Base-by-base conservation (phyloP, 2,329 filamentous ascomycete genomes). In the Trichoderma aggressivum region DNA sequence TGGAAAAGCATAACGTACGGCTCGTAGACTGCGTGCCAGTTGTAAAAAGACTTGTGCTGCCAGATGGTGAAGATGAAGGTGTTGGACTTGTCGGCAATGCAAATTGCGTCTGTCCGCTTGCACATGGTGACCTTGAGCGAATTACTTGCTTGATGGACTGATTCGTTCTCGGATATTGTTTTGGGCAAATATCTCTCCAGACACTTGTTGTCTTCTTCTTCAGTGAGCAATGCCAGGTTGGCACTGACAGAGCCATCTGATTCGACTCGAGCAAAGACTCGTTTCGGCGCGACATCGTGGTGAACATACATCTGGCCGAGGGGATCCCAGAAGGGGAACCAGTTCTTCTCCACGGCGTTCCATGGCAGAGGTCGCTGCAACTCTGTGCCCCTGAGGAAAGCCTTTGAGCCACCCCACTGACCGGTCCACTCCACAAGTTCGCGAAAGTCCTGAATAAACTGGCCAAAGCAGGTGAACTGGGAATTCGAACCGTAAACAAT, bases 131-230 rank as follows among this genome's bases (percentile, higher is more conserved):
- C 78, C 1, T 82, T 78, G 0, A 90, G 80, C 2, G 86, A 87
- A 76, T 90, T 90, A 24, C 87, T 89, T 7, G 88, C 85, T 76
- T 90, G 88, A 74, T 90, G 88, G 34, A 89, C 83, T 0, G 82
- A 85, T 75, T 87, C 85, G 26, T 81, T 72, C 4, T 80, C 71
- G 0, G 75, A 72, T 0, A 75, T 74, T 0, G 82, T 66, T 14
- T 76, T 73, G 0, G 87, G 86, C 67, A 89, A 79, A 73, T 84
- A 84, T 43, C 77, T 82, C 2, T 73, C 76, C 69, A 88, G 75
- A 74, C 88, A 89, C 39, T 76, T 73, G 12, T 80, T 76, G 71
- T 89, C 88, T 1, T 75, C 71, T 0, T 74, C 73, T 0, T 81
- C 80, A 1, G 76, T 70, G 1, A 59, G 32, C 1, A 80, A 77